These are phyloP conservation scores for Cucumis sativus DNA, from an alignment of 306 rosid species.

Conservation along the genomic window DNA sequence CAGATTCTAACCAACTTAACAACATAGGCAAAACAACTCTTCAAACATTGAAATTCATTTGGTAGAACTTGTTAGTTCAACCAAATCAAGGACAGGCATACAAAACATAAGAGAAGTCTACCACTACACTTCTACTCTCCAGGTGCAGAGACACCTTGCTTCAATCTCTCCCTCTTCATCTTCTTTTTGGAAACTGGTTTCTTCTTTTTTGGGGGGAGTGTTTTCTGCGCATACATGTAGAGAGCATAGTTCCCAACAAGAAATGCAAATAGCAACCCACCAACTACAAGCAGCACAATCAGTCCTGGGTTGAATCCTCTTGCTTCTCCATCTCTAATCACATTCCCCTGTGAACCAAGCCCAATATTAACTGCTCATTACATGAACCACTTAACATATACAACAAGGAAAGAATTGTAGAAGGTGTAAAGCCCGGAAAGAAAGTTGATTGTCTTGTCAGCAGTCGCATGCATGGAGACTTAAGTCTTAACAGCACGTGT, in stretches of 20 bases:
- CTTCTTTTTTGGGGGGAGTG: conserved; percentile 73
- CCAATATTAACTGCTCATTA: background rate
- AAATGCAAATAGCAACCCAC: conserved; percentile 48
- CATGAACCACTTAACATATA: background rate
- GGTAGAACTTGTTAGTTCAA: background rate
- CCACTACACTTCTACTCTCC: conserved; percentile 44
- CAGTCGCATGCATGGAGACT: background rate
- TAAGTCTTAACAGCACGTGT: background rate
- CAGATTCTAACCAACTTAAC: background rate
- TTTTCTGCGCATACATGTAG: conserved; percentile 68
- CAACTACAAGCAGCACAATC: conserved; percentile 64
- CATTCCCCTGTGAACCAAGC: conserved; percentile 19
- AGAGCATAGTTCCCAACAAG: conserved; percentile 61
- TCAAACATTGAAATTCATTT: background rate
- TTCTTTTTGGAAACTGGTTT: conserved; percentile 93
- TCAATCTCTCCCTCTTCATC: conserved; percentile 84
- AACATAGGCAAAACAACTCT: background rate
- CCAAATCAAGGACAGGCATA: background rate
- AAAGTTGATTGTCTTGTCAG: background rate
- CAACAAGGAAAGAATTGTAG: background rate
- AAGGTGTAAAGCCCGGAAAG: background rate
- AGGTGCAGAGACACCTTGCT: conserved; percentile 94
- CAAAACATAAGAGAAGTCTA: background rate
- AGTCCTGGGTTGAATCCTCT: conserved; percentile 79
- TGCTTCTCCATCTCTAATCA: conserved; percentile 35